Base-by-base conservation (phyloP, 1,284 basidiomycete genomes). In the Tylopilus sp. region DNA sequence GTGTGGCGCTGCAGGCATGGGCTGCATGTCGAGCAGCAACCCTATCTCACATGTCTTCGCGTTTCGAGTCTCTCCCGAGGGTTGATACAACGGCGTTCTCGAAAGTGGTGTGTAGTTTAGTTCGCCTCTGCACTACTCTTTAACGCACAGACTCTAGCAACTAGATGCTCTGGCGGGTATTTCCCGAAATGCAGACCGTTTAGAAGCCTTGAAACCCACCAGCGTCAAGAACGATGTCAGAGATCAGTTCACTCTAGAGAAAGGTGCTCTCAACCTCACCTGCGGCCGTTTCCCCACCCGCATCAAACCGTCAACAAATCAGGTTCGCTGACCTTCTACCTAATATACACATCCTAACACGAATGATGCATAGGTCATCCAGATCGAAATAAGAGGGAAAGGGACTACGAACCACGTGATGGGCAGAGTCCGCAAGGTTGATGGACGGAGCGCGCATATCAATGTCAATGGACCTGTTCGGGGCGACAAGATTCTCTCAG, bases 1-100 rank as follows among this genome's bases (percentile, higher is more conserved):
- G 62, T 25, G 66, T 70, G n/a, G 76, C 73, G 1, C 55, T 72
- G 17, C 72, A 73, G 48, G 78, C 81, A 5, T 83, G 79, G 80
- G 68, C 69, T 3, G 72, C 77, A 2, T 73, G 63, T 53, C 61
- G 64, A 26, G 70, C 71, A 7, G 68, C 65, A 1, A 65, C 58
- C 5, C 19, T 71, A 7, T 35, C 54, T 13, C 4, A 48, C 22
- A 68, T 66, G 66, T 37, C 42, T 22, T 13, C 24, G 3, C 56
- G 51, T 37, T 56, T 64, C 14, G 25, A 7, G 13, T 19, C 57
- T 26, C 26, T 69, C 8, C 40, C 57, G 9, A 63, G 57, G 47
- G 59, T 72, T 17, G 26, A 58, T 22, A 69, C 70, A 6, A 39
- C 7, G 20, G 25, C n/a, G 7, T 26, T 70, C 6, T 17, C 33